Evolutionary conservation across 306 rosid species (phyloP).

Genomic region (Ochetophila trinervis): DNA sequence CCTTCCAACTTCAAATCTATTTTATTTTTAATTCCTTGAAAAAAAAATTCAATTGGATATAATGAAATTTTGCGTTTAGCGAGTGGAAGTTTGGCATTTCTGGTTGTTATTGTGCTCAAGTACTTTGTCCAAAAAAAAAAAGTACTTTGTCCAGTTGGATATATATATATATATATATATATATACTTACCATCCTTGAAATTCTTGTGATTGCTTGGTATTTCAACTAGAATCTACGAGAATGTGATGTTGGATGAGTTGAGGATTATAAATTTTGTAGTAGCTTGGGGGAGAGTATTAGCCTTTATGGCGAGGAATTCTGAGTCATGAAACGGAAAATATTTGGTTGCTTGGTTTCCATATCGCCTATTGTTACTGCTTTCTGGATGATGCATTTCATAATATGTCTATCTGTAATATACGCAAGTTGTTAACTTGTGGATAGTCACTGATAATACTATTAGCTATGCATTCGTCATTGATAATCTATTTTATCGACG

Average conservation of each 20-base stretch:
- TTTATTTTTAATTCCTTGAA: neutral
- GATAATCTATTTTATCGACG: no score
- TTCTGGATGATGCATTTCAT: slow-evolving; percentile 3
- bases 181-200: neutral
- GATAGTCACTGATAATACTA: no score
- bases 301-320: neutral
- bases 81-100: neutral
- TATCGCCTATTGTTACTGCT: neutral
- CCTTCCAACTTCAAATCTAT: neutral
- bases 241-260: slow-evolving; percentile 3
- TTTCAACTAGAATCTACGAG: slow-evolving; percentile 5
- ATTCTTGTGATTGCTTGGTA: neutral
- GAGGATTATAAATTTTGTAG: neutral
- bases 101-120: neutral
- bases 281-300: neutral
- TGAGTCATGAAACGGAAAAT: neutral
- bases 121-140: neutral
- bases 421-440: no score
- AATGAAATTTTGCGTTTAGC: neutral
- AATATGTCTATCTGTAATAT: neutral
- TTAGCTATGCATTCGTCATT: no score
- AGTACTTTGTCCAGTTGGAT: neutral
- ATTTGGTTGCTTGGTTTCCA: neutral
- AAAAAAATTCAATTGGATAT: neutral
- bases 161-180: neutral